phyloP scores from a whole-genome alignment of 179 eudicot species.

The Patellifolia procumbens region DNA sequence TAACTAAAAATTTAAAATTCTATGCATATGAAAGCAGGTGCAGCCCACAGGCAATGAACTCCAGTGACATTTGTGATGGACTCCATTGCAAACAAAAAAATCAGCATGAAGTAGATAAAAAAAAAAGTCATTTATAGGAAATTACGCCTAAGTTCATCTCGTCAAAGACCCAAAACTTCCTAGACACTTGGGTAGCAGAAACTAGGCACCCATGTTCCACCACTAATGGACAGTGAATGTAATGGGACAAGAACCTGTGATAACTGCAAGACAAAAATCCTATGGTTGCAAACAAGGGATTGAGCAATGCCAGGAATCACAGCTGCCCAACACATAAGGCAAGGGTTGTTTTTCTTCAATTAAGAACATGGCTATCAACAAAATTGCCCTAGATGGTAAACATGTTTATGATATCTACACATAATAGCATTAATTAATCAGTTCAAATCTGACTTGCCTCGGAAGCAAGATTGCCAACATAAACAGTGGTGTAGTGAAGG shows the following conservation, averaged over 20 bases:
- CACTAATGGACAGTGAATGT: not conserved
- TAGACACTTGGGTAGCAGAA: not conserved
- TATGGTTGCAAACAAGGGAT: not conserved
- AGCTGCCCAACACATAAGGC: not conserved
- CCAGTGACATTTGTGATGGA: not conserved
- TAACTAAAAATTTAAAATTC: not conserved
- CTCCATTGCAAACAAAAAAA: not conserved
- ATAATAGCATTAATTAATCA: not conserved
- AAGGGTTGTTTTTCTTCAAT: not conserved
- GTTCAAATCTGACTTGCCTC: slow-evolving; percentile 52
- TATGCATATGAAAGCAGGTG: not conserved
- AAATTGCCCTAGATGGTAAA: not conserved
- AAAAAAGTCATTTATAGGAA: not conserved
- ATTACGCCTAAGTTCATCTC: not conserved
- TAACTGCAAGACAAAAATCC: not conserved
- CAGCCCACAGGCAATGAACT: not conserved
- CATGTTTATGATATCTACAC: not conserved
- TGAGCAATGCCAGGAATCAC: not conserved
- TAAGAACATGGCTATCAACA: not conserved
- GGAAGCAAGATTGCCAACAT: slow-evolving; percentile 91
- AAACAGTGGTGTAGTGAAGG: slow-evolving; percentile 85
- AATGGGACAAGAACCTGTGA: not conserved
- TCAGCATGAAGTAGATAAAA: not conserved
- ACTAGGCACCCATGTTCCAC: not conserved
- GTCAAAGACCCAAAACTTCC: not conserved